Evolutionary conservation across 78 protist genomes (phyloP).

Genomic region (Planoprotostelium fungivorum): DNA sequence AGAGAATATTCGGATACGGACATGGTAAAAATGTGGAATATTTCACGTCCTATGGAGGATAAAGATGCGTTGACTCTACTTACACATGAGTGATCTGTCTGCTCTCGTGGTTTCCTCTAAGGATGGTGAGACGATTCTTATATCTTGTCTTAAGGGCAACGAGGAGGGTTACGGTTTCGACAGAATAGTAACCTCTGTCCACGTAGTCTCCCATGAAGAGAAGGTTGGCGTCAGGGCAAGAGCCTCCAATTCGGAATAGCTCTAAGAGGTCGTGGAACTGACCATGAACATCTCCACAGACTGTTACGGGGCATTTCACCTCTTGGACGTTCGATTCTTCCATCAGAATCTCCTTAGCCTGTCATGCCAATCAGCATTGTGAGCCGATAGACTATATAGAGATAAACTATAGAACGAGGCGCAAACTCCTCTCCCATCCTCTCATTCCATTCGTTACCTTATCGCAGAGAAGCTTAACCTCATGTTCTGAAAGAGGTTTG

Average conservation of each 20-base stretch:
- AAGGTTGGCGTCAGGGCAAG: constrained; percentile 85
- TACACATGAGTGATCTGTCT: constrained; percentile 94
- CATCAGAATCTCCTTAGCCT: constrained; percentile 44
- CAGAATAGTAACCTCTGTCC: constrained; percentile 91
- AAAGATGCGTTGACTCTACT: neutral
- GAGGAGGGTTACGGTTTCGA: constrained; percentile 86
- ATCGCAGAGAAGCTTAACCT: constrained; percentile 19
- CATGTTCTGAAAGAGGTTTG: constrained; percentile 11
- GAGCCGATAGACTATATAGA: no score
- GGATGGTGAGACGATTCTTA: constrained; percentile 71
- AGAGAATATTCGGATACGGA: constrained; percentile 89
- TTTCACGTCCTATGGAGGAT: neutral
- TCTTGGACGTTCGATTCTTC: constrained; percentile 71
- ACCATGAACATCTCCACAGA: constrained; percentile 86
- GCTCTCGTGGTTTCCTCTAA: constrained; percentile 96
- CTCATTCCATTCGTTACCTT: neutral
- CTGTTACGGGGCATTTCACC: constrained; percentile 74
- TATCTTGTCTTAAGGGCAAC: constrained; percentile 79
- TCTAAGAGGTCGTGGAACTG: constrained; percentile 82
- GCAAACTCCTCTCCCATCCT: no score
- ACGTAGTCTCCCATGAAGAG: constrained; percentile 96
- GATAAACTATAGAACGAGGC: no score
- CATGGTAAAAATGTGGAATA: constrained; percentile 63
- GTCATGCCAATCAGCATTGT: no score
- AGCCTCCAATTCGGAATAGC: constrained; percentile 85